Base-by-base conservation (phyloP, 2,329 filamentous ascomycete genomes). In the Phoma sp. region DNA sequence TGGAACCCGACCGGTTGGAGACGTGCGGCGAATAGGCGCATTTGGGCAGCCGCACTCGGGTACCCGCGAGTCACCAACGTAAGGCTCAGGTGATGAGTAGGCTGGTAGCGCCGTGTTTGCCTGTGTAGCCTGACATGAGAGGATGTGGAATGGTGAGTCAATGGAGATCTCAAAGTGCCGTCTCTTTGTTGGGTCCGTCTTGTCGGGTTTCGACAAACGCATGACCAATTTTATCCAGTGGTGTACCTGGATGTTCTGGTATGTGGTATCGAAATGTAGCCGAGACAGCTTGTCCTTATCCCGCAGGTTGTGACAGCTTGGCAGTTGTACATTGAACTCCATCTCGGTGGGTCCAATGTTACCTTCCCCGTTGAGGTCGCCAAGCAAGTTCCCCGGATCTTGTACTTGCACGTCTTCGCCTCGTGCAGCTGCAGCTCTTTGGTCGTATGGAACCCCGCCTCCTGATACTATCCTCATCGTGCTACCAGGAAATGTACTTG, bases 171-270 rank as follows among this genome's bases (percentile, higher is more conserved):
- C 93, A 64, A 96, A 97, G 72, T 96, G 93, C 31, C 92, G 85
- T 60, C 92, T 86, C 70, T 93, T 93, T 1, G 81, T 81, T 0
- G 92, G 87, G 67, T 96, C 90, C 10, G 88, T 86, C 35, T 88
- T 84, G 65, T 96, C 93, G 13, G 89, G 80, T 65, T 91, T 92
- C 27, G 92, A 96, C 41, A 97, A 88, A 47, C 93, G 89, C 86
- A 97, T 91, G 58, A 96, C 92, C 69, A 96, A 92, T 91, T 96
- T 96, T 75, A 97, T 96, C 92, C 92, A 96, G 73, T 97, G 93
- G 72, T 91, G 92, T 49, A 97, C 92, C 68, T 95, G 91, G 47
- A 96, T 94, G 60, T 96, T 96, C 70, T 92, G 90, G 82, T 94
- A 96, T 53, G 92, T 96, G 50, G 92, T 96, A 71, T 96, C 92